phyloP scores from a whole-genome alignment of 2,329 filamentous ascomycete genomes.

The Triangularia verruculosa region DNA sequence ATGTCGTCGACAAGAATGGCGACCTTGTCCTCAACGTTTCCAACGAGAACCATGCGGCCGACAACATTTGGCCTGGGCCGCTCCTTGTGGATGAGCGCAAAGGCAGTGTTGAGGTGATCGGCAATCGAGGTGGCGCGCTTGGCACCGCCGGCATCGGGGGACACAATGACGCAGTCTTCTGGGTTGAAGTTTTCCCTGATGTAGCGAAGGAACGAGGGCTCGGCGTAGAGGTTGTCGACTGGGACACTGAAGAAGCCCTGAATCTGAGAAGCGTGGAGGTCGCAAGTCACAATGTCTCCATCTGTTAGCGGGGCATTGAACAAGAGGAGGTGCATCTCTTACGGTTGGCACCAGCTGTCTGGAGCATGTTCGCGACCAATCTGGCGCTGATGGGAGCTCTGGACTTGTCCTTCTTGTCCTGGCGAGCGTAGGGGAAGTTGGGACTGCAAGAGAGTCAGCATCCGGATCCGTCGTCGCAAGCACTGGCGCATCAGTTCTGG shows the following conservation, averaged over 20 bases:
- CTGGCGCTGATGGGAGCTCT: slow-evolving; percentile 95
- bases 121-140: slow-evolving; percentile 93
- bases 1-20: slow-evolving; percentile 74
- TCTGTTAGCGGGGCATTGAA: not conserved
- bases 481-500: not conserved
- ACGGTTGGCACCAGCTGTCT: slow-evolving; percentile 88
- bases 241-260: slow-evolving; percentile 83
- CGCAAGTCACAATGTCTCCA: slow-evolving; percentile 79
- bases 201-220: slow-evolving; percentile 88
- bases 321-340: slow-evolving; percentile 27
- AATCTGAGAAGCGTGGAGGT: slow-evolving; percentile 80
- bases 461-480: not conserved
- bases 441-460: slow-evolving; percentile 44
- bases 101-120: slow-evolving; percentile 83
- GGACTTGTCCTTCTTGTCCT: slow-evolving; percentile 95
- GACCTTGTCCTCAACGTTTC: slow-evolving; percentile 84
- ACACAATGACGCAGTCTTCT: slow-evolving; percentile 87
- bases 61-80: slow-evolving; percentile 79
- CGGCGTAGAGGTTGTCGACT: slow-evolving; percentile 76
- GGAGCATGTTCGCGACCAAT: slow-evolving; percentile 95
- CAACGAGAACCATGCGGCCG: slow-evolving; percentile 89
- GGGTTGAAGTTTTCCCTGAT: slow-evolving; percentile 82
- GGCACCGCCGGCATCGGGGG: slow-evolving; percentile 89
- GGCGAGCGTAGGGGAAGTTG: slow-evolving; percentile 93
- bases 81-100: slow-evolving; percentile 96